Percentiles rank a stretch among this genome's conserved stretches.
phyloP scores from a whole-genome alignment of 2,329 filamentous ascomycete genomes.

The Arachnopeziza araneosa region DNA sequence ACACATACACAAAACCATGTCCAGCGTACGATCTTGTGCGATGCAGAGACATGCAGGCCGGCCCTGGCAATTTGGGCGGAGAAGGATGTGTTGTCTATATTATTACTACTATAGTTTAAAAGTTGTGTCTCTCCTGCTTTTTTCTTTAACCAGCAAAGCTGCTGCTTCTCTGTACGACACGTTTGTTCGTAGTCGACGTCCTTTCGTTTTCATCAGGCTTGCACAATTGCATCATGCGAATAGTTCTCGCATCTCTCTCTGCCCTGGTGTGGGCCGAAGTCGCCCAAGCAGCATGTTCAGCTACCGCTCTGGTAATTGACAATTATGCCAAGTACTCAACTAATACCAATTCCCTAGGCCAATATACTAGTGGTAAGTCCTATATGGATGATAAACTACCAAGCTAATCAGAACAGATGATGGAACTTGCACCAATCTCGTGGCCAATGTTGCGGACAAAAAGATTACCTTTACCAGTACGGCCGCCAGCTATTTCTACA shows the following conservation, averaged over 20 bases:
- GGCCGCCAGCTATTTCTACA: conserved; percentile 47
- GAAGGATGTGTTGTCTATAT: background rate
- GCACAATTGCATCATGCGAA: conserved; percentile 6
- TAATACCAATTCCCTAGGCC: conserved; percentile 31
- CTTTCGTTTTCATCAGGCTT: background rate
- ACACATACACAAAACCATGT: background rate
- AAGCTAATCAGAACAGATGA: conserved; percentile 38
- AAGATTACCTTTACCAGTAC: conserved; percentile 46
- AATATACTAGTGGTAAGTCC: conserved; percentile 34
- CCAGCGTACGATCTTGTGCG: background rate
- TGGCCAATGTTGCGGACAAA: conserved; percentile 33
- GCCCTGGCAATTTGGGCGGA: background rate
- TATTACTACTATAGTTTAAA: background rate
- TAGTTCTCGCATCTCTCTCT: conserved; percentile 3
- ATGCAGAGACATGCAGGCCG: background rate
- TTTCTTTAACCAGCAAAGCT: background rate
- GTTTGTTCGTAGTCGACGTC: background rate
- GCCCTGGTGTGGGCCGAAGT: conserved; percentile 6
- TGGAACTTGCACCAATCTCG: conserved; percentile 40
- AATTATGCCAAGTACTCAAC: conserved; percentile 29
- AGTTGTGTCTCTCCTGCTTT: background rate
- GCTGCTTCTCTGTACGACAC: background rate
- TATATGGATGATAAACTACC: background rate
- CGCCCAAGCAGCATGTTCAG: conserved; percentile 22
- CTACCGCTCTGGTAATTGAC: conserved; percentile 27